Evolutionary conservation across 2,329 filamentous ascomycete genomes (phyloP), one percentile per base, ranked within the genome.

Genomic region (Phyllosticta citrichinensis): DNA sequence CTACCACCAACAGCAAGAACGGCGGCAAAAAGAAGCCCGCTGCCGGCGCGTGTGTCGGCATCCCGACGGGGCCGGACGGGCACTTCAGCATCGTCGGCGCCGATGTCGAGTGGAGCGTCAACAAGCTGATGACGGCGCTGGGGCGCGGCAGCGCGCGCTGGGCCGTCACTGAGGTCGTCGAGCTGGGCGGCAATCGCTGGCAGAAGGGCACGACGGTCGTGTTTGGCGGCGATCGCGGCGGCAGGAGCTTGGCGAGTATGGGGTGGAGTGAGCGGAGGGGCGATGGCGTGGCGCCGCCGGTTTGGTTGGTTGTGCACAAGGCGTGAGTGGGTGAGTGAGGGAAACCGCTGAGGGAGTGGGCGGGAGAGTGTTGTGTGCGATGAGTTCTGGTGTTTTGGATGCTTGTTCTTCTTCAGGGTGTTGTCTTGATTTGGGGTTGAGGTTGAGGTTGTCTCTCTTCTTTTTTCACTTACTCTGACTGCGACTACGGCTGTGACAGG

Each of bases 81-180:
- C 20, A 54, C 2, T 62, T 64, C 52, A 40, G 51, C 24, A 56
- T 62, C 30, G 47, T 53, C 14, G 55, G 33, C 6, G 55, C 58
- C 27, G 56, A 64, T 5, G 58, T 54, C 30, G 55, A 63, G 8
- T 57, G 55, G 55, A 58, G 58, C 11, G 55, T 65, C 11, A 25
- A 56, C 25, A 17, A 50, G 40, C 52, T 65, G 47, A 55, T 65
- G 33, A 33, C 58, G 6, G 17, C 20, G 3, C 54, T 65, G 12
- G 60, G 60, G 12, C 57, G 54, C 55, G 60, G 53, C 11, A 60
- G 55, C n/a, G 40, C 58, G 12, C 52, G 55, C 12, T 57, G 55
- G 47, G 62, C 33, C 11, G 33, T 65, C 6, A 65, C 62, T 22
- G 61, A 65, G 64, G 56, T 62, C 6, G 25, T n/a, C 2, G 64